Base-by-base conservation (phyloP, 2,329 filamentous ascomycete genomes). In the Neofusicoccum sp. region DNA sequence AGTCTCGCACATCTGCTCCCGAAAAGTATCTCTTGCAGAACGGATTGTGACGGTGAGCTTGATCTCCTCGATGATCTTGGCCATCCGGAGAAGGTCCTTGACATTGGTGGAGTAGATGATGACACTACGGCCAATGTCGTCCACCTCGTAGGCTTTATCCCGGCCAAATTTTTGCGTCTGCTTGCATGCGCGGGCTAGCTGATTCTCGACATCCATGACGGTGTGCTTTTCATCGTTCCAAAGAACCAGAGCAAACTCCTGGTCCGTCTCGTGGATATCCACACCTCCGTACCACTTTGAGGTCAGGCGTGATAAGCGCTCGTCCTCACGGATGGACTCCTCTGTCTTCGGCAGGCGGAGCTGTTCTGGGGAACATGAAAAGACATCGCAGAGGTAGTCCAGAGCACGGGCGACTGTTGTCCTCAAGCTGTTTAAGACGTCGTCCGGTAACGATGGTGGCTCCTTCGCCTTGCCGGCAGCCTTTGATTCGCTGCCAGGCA, bases 201-300 rank as follows among this genome's bases (percentile, higher is more conserved):
- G 93, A 61, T 96, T 87, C 66, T 88, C 84, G 5, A 99, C 93
- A 72, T 99, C 95, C 48, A 87, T 85, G 44, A 98, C 88, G 0
- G 95, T 99, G 73, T 99, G 95, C 75, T 99, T 99, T 77, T 99
- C 95, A 65, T 99, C 95, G 68, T 99, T 99, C 95, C 95, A 99
- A 4, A 99, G 80, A 14, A 97, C 80, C 45, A 99, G 79, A 4
- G 90, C 89, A 73, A 89, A 99, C 68, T 96, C 91, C 11, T 85
- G 85, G 26, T 88, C 82, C 2, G 85, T 80, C 60, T 88, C 84
- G 6, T 76, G 71, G 38, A 85, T 79, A 67, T 90, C 86, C 1
- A 84, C 85, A 1, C 71, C 71, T 8, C 74, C 74, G 66, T 93
- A 95, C 75, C 92, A 93, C 49, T 86, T 87, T 0, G 89, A 85